These are phyloP conservation scores for Creolimax fragrantissima DNA, from an alignment of 78 protist genomes.

Conservation along the genomic window DNA sequence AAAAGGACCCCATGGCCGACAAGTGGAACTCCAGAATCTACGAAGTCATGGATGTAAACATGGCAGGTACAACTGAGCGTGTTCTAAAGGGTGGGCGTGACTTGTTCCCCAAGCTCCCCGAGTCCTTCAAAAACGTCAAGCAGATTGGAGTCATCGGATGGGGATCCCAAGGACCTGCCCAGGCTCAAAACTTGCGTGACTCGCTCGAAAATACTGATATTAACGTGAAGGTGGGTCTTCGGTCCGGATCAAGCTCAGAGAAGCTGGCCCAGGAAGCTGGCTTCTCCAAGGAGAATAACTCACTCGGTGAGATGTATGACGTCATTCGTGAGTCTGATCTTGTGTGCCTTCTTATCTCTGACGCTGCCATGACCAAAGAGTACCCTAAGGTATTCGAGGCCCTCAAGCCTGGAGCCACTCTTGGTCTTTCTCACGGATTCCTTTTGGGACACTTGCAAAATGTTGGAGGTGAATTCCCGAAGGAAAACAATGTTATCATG, in stretches of 20 bases:
- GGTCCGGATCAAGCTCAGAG: constrained; percentile 32
- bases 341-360: constrained; percentile 28
- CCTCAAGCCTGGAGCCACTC: constrained; percentile 45
- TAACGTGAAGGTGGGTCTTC: constrained; percentile 44
- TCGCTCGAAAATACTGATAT: constrained; percentile 14
- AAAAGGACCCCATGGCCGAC: not conserved
- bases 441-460: constrained; percentile 43
- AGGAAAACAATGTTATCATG: constrained; percentile 52
- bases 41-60: not conserved
- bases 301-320: not conserved
- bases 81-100: not conserved
- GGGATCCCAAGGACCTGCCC: constrained; percentile 62
- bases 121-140: not conserved
- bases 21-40: not conserved
- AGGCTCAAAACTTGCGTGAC: constrained; percentile 58
- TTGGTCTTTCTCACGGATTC: constrained; percentile 61
- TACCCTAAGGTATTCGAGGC: constrained; percentile 21
- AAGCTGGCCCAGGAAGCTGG: constrained; percentile 49
- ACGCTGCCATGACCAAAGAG: constrained; percentile 36
- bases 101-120: not conserved
- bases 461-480: constrained; percentile 46
- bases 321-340: constrained; percentile 35
- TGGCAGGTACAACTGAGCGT: not conserved
- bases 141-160: constrained; percentile 51
- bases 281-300: constrained; percentile 25